Evolutionary conservation across 768 basidiomycete species (phyloP).

Genomic region (Agrocybe praecox): DNA sequence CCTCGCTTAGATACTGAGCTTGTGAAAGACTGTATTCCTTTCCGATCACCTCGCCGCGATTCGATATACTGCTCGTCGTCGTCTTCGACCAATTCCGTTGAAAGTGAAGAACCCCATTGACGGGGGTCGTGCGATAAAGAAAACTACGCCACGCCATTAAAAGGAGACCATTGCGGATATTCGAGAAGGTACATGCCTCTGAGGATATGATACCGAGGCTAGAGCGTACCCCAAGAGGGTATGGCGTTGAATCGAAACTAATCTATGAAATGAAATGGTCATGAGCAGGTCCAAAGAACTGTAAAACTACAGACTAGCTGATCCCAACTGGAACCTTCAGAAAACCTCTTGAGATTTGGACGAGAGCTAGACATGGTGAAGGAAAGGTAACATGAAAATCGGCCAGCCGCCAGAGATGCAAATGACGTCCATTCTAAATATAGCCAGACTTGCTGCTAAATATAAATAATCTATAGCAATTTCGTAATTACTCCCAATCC

Average conservation of each 20-base stretch:
- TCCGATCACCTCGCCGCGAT: constrained; percentile 8
- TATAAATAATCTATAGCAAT: constrained; percentile 44
- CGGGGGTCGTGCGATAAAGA: constrained; percentile 55
- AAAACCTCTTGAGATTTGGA: constrained; percentile 11
- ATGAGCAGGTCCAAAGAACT: neutral
- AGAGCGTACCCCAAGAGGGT: constrained; percentile 31
- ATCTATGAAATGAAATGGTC: constrained; percentile 16
- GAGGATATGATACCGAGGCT: constrained; percentile 28
- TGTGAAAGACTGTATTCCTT: neutral
- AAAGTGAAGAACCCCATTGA: constrained; percentile 56
- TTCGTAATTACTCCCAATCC: constrained; percentile 79
- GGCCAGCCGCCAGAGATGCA: constrained; percentile 6
- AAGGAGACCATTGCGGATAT: neutral
- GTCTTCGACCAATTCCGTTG: constrained; percentile 42
- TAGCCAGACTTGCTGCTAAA: constrained; percentile 7
- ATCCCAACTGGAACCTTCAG: constrained; percentile 20
- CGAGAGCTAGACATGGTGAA: constrained; percentile 3
- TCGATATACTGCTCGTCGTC: constrained; percentile 37
- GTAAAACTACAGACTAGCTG: constrained; percentile 20
- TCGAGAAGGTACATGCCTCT: constrained; percentile 13
- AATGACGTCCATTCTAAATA: constrained; percentile 14
- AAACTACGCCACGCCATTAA: constrained; percentile 35
- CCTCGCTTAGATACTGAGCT: constrained; percentile 63
- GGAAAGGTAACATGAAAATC: neutral
- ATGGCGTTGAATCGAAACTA: constrained; percentile 31